These are phyloP conservation scores for Zea mays DNA, from an alignment of 176 grass and related monocot species.

Conservation along the genomic window DNA sequence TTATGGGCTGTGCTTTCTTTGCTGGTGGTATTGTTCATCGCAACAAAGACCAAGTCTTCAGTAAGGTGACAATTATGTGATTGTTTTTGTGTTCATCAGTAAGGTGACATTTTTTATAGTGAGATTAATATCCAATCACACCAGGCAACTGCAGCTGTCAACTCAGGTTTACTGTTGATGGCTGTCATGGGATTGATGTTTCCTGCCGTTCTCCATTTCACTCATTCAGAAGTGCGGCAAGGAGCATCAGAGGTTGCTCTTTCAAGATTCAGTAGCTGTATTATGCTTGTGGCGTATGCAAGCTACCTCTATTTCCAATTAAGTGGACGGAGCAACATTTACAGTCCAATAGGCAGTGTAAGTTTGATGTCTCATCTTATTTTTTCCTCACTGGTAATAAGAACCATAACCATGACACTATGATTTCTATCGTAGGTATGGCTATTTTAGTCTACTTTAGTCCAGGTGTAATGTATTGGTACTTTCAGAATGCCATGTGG, in stretches of 20 bases:
- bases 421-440: background rate
- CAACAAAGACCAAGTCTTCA: conserved; percentile 72
- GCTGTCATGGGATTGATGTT: conserved; percentile 80
- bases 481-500: background rate
- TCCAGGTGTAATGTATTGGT: background rate
- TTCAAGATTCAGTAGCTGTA: conserved; percentile 77
- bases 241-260: conserved; percentile 58
- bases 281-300: conserved; percentile 81
- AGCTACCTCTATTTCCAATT: conserved; percentile 81
- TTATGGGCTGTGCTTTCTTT: conserved; percentile 78
- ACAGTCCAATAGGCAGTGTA: conserved; percentile 61
- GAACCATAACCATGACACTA: background rate
- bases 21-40: conserved; percentile 68
- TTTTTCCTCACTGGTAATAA: conserved; percentile 3
- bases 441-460: conserved; percentile 5
- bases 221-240: conserved; percentile 57
- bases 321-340: conserved; percentile 50
- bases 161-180: conserved; percentile 78
- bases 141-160: conserved; percentile 63
- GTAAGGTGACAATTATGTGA: conserved; percentile 51
- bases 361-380: conserved; percentile 34
- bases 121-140: conserved; percentile 23
- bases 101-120: conserved; percentile 13
- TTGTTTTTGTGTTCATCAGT: conserved; percentile 6
- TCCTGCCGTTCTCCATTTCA: conserved; percentile 79